These are phyloP conservation scores for Cyberlindnera mrakii DNA, from an alignment of 805 yeast genomes.

Conservation along the genomic window DNA sequence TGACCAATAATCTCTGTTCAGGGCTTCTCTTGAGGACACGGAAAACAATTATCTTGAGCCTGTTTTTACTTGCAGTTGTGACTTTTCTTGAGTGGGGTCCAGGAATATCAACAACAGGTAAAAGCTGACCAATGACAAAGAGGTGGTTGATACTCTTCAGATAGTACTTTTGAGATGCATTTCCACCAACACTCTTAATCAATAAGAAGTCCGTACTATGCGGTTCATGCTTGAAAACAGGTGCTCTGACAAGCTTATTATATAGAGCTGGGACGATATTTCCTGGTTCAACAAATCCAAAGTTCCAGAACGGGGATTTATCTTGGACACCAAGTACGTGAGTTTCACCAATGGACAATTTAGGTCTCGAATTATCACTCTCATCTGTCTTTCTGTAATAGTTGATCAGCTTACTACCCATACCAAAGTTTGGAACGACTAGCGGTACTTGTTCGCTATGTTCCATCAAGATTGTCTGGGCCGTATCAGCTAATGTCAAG, in stretches of 20 bases:
- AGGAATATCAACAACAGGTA: slow-evolving; percentile 92
- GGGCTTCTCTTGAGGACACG: slow-evolving; percentile 76
- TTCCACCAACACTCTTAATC: slow-evolving; percentile 74
- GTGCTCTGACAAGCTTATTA: slow-evolving; percentile 88
- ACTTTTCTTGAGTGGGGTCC: slow-evolving; percentile 97
- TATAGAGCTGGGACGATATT: slow-evolving; percentile 89
- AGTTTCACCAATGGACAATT: slow-evolving; percentile 86
- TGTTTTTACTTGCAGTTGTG: slow-evolving; percentile 84
- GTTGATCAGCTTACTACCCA: slow-evolving; percentile 91
- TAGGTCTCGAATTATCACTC: slow-evolving; percentile 82
- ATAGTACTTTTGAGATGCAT: slow-evolving; percentile 58
- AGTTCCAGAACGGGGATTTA: slow-evolving; percentile 96
- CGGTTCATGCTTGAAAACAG: slow-evolving; percentile 82
- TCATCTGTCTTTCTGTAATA: slow-evolving; percentile 81
- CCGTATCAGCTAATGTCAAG: slow-evolving; percentile 78
- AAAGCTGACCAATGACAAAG: slow-evolving; percentile 85
- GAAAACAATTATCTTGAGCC: slow-evolving; percentile 89
- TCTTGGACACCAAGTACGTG: slow-evolving; percentile 95
- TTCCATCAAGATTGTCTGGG: slow-evolving; percentile 72
- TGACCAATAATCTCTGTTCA: slow-evolving; percentile 69
- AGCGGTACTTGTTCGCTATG: slow-evolving; percentile 87
- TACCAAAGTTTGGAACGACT: slow-evolving; percentile 82
- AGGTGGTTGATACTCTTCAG: slow-evolving; percentile 63
- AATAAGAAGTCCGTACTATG: slow-evolving; percentile 75
- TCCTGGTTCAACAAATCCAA: slow-evolving; percentile 94